A percentile compares a stretch with the other conserved stretches of the same genome.
phyloP scores from a whole-genome alignment of 2,329 filamentous ascomycete genomes.

The Fusarium sp. region DNA sequence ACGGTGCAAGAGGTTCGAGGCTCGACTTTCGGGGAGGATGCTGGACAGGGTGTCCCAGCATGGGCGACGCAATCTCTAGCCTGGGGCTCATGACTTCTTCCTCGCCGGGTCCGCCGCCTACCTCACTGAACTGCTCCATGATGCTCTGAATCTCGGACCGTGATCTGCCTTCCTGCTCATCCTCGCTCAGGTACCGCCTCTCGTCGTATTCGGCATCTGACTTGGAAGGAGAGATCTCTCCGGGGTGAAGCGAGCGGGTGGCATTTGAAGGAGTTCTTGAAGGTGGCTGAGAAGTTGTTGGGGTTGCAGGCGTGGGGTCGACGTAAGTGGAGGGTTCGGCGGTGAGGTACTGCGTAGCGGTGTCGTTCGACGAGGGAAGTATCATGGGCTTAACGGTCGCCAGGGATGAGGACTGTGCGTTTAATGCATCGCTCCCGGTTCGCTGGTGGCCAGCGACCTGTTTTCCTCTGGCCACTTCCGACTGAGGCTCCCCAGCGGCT shows the following conservation, averaged over 20 bases:
- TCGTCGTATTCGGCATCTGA: constrained; percentile 69
- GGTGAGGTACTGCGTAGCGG: constrained; percentile 57
- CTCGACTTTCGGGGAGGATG: constrained; percentile 90
- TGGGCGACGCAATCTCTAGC: constrained; percentile 83
- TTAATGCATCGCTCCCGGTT: constrained; percentile 25
- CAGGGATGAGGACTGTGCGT: constrained; percentile 59
- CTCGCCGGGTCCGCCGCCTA: constrained; percentile 75
- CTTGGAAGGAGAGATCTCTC: constrained; percentile 64
- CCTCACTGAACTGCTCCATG: constrained; percentile 93
- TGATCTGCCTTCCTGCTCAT: constrained; percentile 75
- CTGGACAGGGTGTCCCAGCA: constrained; percentile 73
- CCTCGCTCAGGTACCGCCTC: constrained; percentile 67
- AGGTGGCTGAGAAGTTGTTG: constrained; percentile 64
- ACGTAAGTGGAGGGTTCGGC: constrained; percentile 63
- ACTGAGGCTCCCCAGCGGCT: constrained; percentile 16
- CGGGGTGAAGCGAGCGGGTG: constrained; percentile 58
- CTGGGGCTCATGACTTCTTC: constrained; percentile 94
- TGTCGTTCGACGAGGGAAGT: constrained; percentile 50
- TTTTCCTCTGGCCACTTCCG: constrained; percentile 41
- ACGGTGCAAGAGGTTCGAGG: constrained; percentile 75
- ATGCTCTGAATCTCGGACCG: constrained; percentile 94
- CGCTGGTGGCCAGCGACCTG: constrained; percentile 35
- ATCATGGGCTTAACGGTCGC: constrained; percentile 62
- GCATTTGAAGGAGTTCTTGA: constrained; percentile 70
- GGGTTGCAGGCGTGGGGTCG: constrained; percentile 70